Conservation (phyloP, 208 protist genomes). For the Acanthamoeba royreba region DNA sequence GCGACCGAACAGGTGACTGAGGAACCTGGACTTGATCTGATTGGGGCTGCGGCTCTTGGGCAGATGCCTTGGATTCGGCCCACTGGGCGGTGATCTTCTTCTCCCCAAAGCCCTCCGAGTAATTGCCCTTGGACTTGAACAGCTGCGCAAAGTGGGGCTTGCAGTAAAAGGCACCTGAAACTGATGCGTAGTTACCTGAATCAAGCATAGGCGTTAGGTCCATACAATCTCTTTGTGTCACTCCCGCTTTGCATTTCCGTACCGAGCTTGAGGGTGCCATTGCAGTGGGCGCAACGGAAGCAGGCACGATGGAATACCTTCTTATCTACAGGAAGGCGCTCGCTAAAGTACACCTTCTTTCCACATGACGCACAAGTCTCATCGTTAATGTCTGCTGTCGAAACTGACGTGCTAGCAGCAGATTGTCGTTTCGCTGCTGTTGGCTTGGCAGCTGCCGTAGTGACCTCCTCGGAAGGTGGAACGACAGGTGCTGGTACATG, state of each 20-base stretch:
- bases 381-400: neutral
- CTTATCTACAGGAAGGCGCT: neutral
- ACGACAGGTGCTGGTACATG: no score
- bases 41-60: neutral
- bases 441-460: neutral
- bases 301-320: conserved; percentile 1
- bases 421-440: no score
- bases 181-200: neutral
- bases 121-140: conserved; percentile 70
- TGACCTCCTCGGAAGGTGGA: neutral
- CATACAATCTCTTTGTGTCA: no score
- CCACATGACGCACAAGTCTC: neutral
- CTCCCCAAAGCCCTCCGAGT: conserved; percentile 69
- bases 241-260: neutral
- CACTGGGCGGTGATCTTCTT: conserved; percentile 52
- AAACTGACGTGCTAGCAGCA: neutral
- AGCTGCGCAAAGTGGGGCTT: conserved; percentile 62
- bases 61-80: neutral
- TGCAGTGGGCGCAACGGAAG: conserved; percentile 23
- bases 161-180: neutral
- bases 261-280: conserved; percentile 16
- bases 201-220: no score
- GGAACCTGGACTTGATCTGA: neutral
- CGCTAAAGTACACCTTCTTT: conserved; percentile 15
- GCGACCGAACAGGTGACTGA: neutral